Conservation (phyloP, 306 rosid species). For the Quercus berberidifolia region DNA sequence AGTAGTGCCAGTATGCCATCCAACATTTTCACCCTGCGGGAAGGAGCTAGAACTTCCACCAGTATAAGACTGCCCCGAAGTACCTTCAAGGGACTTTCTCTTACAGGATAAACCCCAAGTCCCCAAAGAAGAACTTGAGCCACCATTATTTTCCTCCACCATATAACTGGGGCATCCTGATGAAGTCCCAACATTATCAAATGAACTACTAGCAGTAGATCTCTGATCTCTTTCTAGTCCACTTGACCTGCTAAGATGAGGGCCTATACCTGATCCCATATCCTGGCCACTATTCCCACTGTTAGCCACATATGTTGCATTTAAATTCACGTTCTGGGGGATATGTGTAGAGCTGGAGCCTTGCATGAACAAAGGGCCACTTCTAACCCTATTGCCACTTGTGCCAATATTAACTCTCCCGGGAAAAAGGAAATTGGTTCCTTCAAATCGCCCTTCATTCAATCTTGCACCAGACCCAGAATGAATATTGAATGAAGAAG, state of each 20-base stretch:
- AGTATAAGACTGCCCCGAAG: constrained; percentile 53
- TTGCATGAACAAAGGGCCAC: constrained; percentile 48
- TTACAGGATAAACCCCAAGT: constrained; percentile 87
- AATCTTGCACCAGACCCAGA: constrained; percentile 37
- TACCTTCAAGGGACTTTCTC: constrained; percentile 77
- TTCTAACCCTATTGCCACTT: constrained; percentile 51
- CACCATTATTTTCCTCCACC: constrained; percentile 42
- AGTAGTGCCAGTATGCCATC: constrained; percentile 39
- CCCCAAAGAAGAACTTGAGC: constrained; percentile 53
- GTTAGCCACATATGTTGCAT: constrained; percentile 35
- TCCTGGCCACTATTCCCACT: constrained; percentile 42
- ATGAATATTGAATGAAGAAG: constrained; percentile 44
- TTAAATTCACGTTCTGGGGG: constrained; percentile 36
- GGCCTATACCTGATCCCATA: constrained; percentile 38
- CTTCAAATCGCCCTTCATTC: constrained; percentile 55
- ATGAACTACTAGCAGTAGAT: constrained; percentile 37
- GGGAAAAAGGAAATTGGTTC: constrained; percentile 40
- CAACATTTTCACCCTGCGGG: constrained; percentile 45
- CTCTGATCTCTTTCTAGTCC: constrained; percentile 43
- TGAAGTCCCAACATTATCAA: constrained; percentile 47
- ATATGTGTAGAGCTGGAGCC: constrained; percentile 58
- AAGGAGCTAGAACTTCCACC: constrained; percentile 64
- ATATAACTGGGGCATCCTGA: constrained; percentile 53
- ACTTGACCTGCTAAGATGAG: constrained; percentile 31
- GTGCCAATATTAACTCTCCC: constrained; percentile 30